Evolutionary conservation across 2,329 filamentous ascomycete genomes (phyloP).

Genomic region (Helicocarpus griseus): DNA sequence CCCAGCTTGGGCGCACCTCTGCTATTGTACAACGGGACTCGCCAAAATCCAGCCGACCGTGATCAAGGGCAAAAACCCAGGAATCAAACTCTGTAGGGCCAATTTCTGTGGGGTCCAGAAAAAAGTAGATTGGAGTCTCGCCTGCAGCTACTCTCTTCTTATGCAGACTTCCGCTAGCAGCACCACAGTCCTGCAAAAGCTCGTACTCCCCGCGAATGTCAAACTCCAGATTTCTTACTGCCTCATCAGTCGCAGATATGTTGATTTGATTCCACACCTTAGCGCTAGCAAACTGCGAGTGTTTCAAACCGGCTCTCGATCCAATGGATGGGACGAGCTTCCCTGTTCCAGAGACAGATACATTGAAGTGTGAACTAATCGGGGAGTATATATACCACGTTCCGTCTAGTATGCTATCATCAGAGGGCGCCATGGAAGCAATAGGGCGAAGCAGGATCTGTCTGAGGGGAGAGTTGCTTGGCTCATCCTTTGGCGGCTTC

Average conservation of each 20-base stretch:
- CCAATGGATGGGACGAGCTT: slow-evolving; percentile 29
- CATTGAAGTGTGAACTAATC: slow-evolving; percentile 22
- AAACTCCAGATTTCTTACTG: slow-evolving; percentile 20
- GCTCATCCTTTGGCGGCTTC: slow-evolving; percentile 29
- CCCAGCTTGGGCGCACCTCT: slow-evolving; percentile 38
- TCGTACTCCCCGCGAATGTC: slow-evolving; percentile 44
- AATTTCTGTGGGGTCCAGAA: slow-evolving; percentile 46
- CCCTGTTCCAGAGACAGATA: slow-evolving; percentile 29
- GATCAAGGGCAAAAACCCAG: slow-evolving; percentile 49
- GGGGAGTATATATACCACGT: slow-evolving; percentile 38
- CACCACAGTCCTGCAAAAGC: slow-evolving; percentile 47
- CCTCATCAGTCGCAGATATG: slow-evolving; percentile 26
- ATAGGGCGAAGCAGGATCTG: slow-evolving; percentile 38
- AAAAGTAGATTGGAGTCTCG: slow-evolving; percentile 41
- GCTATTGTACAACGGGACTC: slow-evolving; percentile 39
- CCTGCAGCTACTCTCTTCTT: slow-evolving; percentile 23
- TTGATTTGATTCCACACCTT: slow-evolving; percentile 36
- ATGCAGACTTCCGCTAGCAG: slow-evolving; percentile 46
- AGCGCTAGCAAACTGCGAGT: slow-evolving; percentile 28
- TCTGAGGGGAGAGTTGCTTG: slow-evolving; percentile 31
- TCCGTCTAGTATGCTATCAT: slow-evolving; percentile 25
- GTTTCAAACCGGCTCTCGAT: slow-evolving; percentile 30
- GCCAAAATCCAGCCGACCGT: slow-evolving; percentile 37
- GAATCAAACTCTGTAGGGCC: slow-evolving; percentile 39
- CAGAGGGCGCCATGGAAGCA: slow-evolving; percentile 35